Base-by-base conservation (phyloP, 2,329 filamentous ascomycete species). In the Trichoderma koningiopsis region DNA sequence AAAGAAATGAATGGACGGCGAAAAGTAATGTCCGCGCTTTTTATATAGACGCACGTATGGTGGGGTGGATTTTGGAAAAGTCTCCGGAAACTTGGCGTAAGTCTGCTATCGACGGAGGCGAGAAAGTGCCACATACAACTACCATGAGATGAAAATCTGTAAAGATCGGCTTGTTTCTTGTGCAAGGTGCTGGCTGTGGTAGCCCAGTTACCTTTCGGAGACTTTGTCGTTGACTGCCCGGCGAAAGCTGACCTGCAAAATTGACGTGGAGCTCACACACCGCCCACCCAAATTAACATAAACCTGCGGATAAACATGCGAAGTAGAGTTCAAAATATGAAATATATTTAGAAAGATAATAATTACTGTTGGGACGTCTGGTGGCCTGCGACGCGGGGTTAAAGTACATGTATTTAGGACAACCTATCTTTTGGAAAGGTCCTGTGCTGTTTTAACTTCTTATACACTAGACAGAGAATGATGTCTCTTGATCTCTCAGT, bases 81-180 rank as follows among this genome's bases (percentile, higher is more conserved):
- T 64, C 61, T 64, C 61, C 49, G 33, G 33, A 64, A 64, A 55
- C 49, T 64, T 27, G 47, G 61, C 61, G 47, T n/a, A n/a, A 47
- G 0, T 29, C 27, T 61, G 61, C 47, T 33, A 40, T 22, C n/a
- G 16, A 10, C n/a, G 1, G 14, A 31, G 43, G n/a, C 7, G 8
- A 22, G 19, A 47, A 10, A 22, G 11, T 22, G 43, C 22, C 4
- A 22, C 7, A n/a, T 22, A n/a, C 8, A 47, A n/a, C 10, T 22
- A n/a, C 6, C 43, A 47, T 22, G 27, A 11, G 1, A 22, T 47
- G 10, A 4, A 2, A 5, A 8, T 5, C 1, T n/a, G n/a, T 35
- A 47, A 47, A 47, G 19, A 13, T 8, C 0, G 11, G 11, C 5
- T n/a, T 3, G 4, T 22, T 43, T 47, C 3, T 10, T 47, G 22